Percentiles rank a stretch among this genome's conserved stretches.
Conservation (phyloP, 2,329 filamentous ascomycete species). For the Aaosphaeria pasadenensis region DNA sequence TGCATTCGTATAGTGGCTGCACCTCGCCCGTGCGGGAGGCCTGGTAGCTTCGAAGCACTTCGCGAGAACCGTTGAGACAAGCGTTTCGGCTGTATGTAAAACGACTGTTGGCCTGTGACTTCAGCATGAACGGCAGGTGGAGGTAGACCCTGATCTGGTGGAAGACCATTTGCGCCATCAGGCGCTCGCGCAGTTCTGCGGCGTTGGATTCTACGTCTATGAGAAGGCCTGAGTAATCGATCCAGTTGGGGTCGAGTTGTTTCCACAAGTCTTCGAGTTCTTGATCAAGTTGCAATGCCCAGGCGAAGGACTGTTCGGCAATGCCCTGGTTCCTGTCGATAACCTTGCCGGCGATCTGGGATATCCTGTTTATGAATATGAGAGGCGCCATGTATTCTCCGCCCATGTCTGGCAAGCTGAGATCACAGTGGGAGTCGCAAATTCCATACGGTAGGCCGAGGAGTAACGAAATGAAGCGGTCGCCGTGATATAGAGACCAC, state of each 20-base stretch:
- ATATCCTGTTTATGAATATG: conserved; percentile 32
- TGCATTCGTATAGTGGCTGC: conserved; percentile 45
- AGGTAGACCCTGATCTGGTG: conserved; percentile 46
- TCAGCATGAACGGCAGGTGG: conserved; percentile 46
- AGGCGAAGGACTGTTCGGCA: conserved; percentile 33
- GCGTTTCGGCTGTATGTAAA: conserved; percentile 39
- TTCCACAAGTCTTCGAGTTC: conserved; percentile 40
- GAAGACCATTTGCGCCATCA: conserved; percentile 44
- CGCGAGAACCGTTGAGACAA: conserved; percentile 41
- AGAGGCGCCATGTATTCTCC: conserved; percentile 28
- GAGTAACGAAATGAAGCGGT: conserved; percentile 53
- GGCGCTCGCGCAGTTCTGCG: conserved; percentile 34
- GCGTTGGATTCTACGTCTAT: conserved; percentile 28
- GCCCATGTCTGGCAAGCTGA: conserved; percentile 23
- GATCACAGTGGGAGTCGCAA: conserved; percentile 37
- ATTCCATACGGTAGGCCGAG: conserved; percentile 52
- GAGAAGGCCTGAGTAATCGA: conserved; percentile 30
- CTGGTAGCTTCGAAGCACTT: conserved; percentile 41
- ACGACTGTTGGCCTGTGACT: conserved; percentile 33
- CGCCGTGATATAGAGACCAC: conserved; percentile 42
- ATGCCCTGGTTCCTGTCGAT: conserved; percentile 43
- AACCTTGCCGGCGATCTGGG: conserved; percentile 41
- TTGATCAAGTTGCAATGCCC: conserved; percentile 43
- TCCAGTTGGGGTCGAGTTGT: conserved; percentile 37
- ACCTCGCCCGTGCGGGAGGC: conserved; percentile 31